Base-by-base conservation (phyloP, 768 basidiomycete genomes). In the Hygrophoropsis aurantiaca region DNA sequence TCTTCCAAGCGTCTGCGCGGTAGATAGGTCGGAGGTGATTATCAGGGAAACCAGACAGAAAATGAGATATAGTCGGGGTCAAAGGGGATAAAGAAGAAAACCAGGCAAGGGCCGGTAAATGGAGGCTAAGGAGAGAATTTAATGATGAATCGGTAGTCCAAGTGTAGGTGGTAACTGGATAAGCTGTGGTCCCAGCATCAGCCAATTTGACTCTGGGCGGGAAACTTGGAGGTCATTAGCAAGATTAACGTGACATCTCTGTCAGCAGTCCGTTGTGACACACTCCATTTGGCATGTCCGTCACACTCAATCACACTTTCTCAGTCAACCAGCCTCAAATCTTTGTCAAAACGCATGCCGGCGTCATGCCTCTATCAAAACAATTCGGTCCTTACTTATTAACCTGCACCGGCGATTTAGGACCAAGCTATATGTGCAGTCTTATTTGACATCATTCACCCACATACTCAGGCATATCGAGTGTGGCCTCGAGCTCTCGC, bases 251-350 rank as follows among this genome's bases (percentile, higher is more conserved):
- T 47, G 42, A 47, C 44, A 54, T 52, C 55, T 65, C 61, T 54
- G 66, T 67, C 64, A 65, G 66, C 66, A 67, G 13, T 49, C 44
- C 23, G 54, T 49, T 50, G 58, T 60, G 42, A 40, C 47, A 16
- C 10, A 2, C 41, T 24, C 1, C 40, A 40, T 63, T 46, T 6
- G 32, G 65, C 42, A 67, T 30, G 49, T 15, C 7, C 45, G 53
- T 64, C 53, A 26, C 60, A 65, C 60, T 8, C 21, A 11, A n/a
- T 24, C 40, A 40, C 40, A 7, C 40, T 20, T 13, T 40, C 11
- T n/a, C 21, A 20, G 37, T 38, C 37, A 15, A 8, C n/a, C 7
- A 9, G 16, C 37, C 37, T 38, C 10, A 38, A 16, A 38, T 38
- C n/a, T 38, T 20, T 16, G 37, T 9, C n/a, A 18, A 38, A 7